Evolutionary conservation across 306 rosid genomes (phyloP).

Genomic region (Lathyrus tuberosus): DNA sequence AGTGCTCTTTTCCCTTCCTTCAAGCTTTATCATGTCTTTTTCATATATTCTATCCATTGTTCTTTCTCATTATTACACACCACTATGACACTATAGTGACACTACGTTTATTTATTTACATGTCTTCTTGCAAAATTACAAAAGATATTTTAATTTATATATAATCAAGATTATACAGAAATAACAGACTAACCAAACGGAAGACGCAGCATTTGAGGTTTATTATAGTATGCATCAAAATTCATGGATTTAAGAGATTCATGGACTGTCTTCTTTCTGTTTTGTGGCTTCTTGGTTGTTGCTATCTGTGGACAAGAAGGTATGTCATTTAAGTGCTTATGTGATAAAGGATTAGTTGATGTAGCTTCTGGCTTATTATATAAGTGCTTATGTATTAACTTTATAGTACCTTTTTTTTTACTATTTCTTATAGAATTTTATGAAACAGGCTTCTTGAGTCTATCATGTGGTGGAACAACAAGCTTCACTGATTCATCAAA

Average conservation of each 20-base stretch:
- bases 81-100: slow-evolving; percentile 15
- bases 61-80: slow-evolving; percentile 26
- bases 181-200: no score
- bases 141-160: no score
- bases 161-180: no score
- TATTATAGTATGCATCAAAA: slow-evolving; percentile 14
- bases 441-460: slow-evolving; percentile 82
- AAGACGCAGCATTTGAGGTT: not conserved
- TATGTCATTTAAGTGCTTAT: slow-evolving; percentile 33
- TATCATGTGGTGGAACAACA: slow-evolving; percentile 80
- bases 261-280: slow-evolving; percentile 54
- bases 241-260: slow-evolving; percentile 48
- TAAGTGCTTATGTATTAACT: no score
- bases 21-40: slow-evolving; percentile 42
- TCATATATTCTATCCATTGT: slow-evolving; percentile 26
- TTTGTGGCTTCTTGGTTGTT: slow-evolving; percentile 51
- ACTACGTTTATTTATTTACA: slow-evolving; percentile 30
- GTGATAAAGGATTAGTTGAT: no score
- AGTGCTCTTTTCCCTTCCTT: slow-evolving; percentile 48
- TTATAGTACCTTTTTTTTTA: not conserved
- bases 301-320: slow-evolving; percentile 70
- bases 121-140: no score
- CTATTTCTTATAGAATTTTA: slow-evolving; percentile 32
- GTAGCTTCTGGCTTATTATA: no score
- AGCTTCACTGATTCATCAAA: slow-evolving; percentile 61